Base-by-base conservation (phyloP, 2,329 filamentous ascomycete species). In the Trichophyton schoenleinii region DNA sequence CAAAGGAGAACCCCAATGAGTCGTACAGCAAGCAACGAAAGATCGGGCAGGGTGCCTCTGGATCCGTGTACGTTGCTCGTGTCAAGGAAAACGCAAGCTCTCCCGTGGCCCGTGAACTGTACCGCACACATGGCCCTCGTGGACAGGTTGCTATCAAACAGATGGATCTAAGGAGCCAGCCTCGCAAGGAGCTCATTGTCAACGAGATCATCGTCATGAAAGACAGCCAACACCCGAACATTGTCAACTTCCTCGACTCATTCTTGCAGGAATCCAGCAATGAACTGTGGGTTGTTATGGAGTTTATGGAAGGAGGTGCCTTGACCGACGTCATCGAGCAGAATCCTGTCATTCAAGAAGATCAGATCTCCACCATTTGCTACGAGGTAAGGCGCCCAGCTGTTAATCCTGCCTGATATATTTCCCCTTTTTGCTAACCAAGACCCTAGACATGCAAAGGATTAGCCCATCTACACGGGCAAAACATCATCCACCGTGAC, bases 191-290 rank as follows among this genome's bases (percentile, higher is more conserved):
- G 76, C 79, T 99, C 70, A 99, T 99, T 70, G 94, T 99, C 60
- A 99, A 99, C 74, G 94, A 99, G 72, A 99, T 99, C 71, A 95
- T 99, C 78, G 94, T 99, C 63, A 99, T 99, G 94, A 96, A 97
- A 79, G 94, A 99, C 77, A 96, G 90, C 79, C 89, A 91, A 72
- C 94, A 99, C 74, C 87, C 88, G 64, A 99, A 99, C 75, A 99
- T 99, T 79, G 94, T 99, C 75, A 99, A 99, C 77, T 99, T 96
- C 78, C 79, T 99, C 38, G 94, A 99, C 68, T 91, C 92, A 2
- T 99, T 97, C 80, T 78, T 99, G 71, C 89, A 94, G 70, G 95
- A 96, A 74, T 92, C 94, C 74, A 91, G 89, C 69, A 84, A 88
- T 60, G 94, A 99, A 74, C 82, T 99, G n/a, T 99, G 94, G 94